Percentiles rank a stretch among this genome's conserved stretches.
phyloP scores from a whole-genome alignment of 441 rosid species.

The Gossypium lobatum region DNA sequence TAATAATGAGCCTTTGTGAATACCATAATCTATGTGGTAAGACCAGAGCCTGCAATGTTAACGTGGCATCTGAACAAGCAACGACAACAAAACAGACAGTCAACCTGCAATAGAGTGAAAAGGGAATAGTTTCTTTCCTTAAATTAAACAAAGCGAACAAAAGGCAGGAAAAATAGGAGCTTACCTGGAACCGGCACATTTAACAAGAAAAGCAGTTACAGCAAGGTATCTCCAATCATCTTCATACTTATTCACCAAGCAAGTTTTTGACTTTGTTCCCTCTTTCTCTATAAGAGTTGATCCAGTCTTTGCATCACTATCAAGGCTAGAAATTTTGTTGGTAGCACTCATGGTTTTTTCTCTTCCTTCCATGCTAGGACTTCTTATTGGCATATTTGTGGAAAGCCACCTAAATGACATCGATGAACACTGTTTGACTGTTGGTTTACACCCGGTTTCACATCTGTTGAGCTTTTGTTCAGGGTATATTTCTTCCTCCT shows the following conservation, averaged over 20 bases:
- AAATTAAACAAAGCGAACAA: neutral
- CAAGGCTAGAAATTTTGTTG: constrained; percentile 21
- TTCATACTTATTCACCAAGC: constrained; percentile 42
- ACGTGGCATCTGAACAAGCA: constrained; percentile 93
- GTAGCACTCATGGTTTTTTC: constrained; percentile 20
- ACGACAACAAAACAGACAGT: constrained; percentile 75
- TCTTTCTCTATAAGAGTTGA: constrained; percentile 21
- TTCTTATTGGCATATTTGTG: constrained; percentile 82
- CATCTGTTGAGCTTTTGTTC: constrained; percentile 13
- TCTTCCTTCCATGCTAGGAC: constrained; percentile 34
- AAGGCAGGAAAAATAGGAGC: constrained; percentile 11
- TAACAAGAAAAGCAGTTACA: constrained; percentile 86
- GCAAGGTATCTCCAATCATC: constrained; percentile 98
- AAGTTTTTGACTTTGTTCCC: constrained; percentile 21
- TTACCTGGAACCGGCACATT: constrained; percentile 67
- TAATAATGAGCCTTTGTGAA: constrained; percentile 10
- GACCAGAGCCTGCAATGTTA: constrained; percentile 73
- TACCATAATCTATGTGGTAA: constrained; percentile 93
- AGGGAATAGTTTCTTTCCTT: constrained; percentile 1
- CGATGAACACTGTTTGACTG: constrained; percentile 33
- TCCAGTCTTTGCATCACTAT: constrained; percentile 21
- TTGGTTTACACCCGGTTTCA: constrained; percentile 24
- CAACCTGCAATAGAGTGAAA: constrained; percentile 53
- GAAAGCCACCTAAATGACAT: constrained; percentile 96
- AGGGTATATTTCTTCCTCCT: constrained; percentile 21